Evolutionary conservation across 495 filamentous ascomycete genomes (phyloP), one percentile per base, ranked within the genome.

Genomic region (Chaetomidium leptoderma): DNA sequence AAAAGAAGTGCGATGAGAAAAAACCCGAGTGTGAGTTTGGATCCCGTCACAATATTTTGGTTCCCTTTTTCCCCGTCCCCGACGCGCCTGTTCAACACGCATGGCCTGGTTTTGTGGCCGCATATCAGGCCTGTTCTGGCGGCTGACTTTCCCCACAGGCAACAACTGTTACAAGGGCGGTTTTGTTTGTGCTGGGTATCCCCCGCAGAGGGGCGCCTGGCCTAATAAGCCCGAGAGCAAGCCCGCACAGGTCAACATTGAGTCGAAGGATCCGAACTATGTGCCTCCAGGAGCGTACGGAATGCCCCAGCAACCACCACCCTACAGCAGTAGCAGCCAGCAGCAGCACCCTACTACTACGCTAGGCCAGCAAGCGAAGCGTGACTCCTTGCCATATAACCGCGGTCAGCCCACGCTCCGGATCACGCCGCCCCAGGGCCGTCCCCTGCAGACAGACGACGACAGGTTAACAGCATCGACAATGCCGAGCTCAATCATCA

Each of bases 1-100:
- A 98, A 82, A 98, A 98, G 83, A 98, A 98, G 72, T 98, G 93
- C 68, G 93, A 98, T 66, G 93, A 98, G 74, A 81, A 81, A 59
- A 92, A 96, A 72, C 93, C 93, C 42, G 87, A 91, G 77, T 98
- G 93, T 95, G 67, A 70, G 83, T 76, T 37, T 44, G 32, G 45
- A 55, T 54, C 40, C 33, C 16, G 9, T 21, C 49, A 27, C 6
- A 29, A 19, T 48, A 1, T 42, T 60, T 55, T 51, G 27, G 45
- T 48, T n/a, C n/a, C n/a, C n/a, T n/a, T 43, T 60, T 46, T 44
- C 53, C 27, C 24, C 45, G 9, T 24, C 19, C 46, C 5, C 40
- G 36, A 36, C 51, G 53, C 42, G 49, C 35, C 32, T 48, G 53
- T 57, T 56, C 57, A n/a, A 53, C 52, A 44, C 39, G 37, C 55